Base-by-base conservation (phyloP, 129 eudicot species). In the Calendula officinalis region DNA sequence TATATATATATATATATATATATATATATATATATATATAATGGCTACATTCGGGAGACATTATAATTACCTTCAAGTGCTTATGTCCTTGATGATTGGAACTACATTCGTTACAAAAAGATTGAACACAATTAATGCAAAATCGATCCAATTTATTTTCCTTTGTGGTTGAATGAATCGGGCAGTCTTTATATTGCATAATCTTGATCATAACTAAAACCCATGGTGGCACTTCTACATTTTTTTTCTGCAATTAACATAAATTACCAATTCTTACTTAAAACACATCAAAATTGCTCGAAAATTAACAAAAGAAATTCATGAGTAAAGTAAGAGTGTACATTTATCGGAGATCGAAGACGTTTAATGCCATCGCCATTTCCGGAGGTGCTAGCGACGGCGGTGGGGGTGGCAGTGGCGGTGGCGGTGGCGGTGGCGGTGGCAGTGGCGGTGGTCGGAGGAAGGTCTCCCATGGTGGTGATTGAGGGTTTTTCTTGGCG, bases 41-140 rank as follows among this genome's bases (percentile, higher is more conserved):
- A 22, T 22, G 1, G 1, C 2, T 22, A 22, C 30, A 22, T 22
- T 53, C 22, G 13, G 17, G 12, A 56, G 41, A n/a, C 7, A 5
- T 33, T 46, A 36, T 8, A 7, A 12, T 22, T 73, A 73, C 82
- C 86, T 81, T 73, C 47, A 81, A 41, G 40, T 52, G 59, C 35
- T 64, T 70, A 43, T 81, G 86, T 37, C 52, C 77, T 13, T 70
- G 58, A 60, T 81, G 86, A 53, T 7, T 16, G 3, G 70, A 68
- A 63, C 80, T 64, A 53, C 82, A 81, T 68, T 77, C 67, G 27
- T 30, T 51, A 53, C 86, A 81, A 60, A 81, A 76, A 22, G 86
- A 52, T 12, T 6, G 22, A 5, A 45, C 45, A 59, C 86, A 81
- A 14, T 77, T 53, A 3, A 77, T 77, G 47, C 86, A 81, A 59